Base-by-base conservation (phyloP, 169 alveolate species). In the Theileria sp. region DNA sequence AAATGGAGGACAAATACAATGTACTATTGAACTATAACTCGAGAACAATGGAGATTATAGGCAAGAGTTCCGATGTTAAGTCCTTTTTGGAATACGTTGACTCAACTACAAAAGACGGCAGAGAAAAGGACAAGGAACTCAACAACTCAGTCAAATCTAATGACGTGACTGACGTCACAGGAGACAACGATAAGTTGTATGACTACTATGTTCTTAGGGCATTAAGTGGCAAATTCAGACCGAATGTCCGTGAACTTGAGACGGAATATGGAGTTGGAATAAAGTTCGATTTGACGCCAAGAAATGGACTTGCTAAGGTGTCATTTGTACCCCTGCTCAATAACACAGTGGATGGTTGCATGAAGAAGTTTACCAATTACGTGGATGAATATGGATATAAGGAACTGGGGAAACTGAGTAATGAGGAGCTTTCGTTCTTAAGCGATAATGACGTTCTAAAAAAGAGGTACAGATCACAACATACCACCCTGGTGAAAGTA, bases 181-280 rank as follows among this genome's bases (percentile, higher is more conserved):
- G 65, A 44, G 77, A 72, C 71, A 73, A 74, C 36, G 81, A 69
- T 3, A 75, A 78, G 38, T 30, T 61, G 38, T 61, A 82, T 30
- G 86, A 82, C 71, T 75, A 64, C 68, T 69, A 62, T 75, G 69
- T 82, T 17, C 73, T 75, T 32, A 75, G 67, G 36, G 88, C 88
- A 19, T 69, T 82, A 15, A 61, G 83, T 26, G 70, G 75, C 23
- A 71, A 74, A 6, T 82, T 82, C 68, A 75, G 86, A 19, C 51
- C 81, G 0, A 9, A 30, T 67, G 75, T 82, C 10, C 85, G 88
- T 19, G 60, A 25, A n/a, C 28, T 82, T 0, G 88, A 82, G 70
- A 62, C 69, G 19, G 88, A 82, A 21, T 54, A 26, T 17, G 86
- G 86, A 2, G 86, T 82, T 2, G 23, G 73, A 4, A 81, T 82